Base-by-base conservation (phyloP, 805 yeast genomes). In the Candida tammaniensis region DNA sequence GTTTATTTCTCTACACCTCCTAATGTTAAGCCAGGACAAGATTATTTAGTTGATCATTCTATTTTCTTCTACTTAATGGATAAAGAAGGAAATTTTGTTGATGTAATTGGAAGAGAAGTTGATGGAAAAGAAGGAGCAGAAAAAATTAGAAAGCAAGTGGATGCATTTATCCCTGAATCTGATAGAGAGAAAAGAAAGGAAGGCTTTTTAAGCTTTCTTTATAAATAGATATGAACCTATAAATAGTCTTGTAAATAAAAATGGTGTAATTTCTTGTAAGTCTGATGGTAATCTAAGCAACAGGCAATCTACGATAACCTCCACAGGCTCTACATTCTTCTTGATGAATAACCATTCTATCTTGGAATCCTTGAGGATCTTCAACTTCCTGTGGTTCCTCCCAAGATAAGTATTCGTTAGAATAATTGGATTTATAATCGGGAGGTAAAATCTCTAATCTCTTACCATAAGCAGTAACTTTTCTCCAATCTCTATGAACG, bases 1-100 rank as follows among this genome's bases (percentile, higher is more conserved):
- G 98, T 93, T 10, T 93, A 93, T 61, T 93, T 93, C 61, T 86
- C 96, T n/a, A 93, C 98, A 1, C 98, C 98, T 3, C 85, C 89
- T 17, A 78, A 87, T 54, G 82, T 93, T 30, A 86, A 88, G 56
- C 93, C 95, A 0, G 98, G 97, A 13, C 95, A 93, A 61, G 96
- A 93, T 50, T 93, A 93, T 55, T 70, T 93, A 42, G 98, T 93
- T 20, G 98, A 93, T 56, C 98, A 93, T 61, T 91, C 98, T 3
- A 88, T 93, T 39, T 93, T 93, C 76, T 91, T 91, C 64, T 93
- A 93, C 54, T 68, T 93, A 50, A 91, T 93, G 97, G 98, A 93
- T 57, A 89, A 96, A n/a, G 96, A 93, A 56, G 98, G 98, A 30
- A 79, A 86, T 54, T 93, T 87, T 54, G 84, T 91, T 31, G 96